Evolutionary conservation across 495 filamentous ascomycete species (phyloP).

Genomic region (Melanomma pulvis-pyrius): DNA sequence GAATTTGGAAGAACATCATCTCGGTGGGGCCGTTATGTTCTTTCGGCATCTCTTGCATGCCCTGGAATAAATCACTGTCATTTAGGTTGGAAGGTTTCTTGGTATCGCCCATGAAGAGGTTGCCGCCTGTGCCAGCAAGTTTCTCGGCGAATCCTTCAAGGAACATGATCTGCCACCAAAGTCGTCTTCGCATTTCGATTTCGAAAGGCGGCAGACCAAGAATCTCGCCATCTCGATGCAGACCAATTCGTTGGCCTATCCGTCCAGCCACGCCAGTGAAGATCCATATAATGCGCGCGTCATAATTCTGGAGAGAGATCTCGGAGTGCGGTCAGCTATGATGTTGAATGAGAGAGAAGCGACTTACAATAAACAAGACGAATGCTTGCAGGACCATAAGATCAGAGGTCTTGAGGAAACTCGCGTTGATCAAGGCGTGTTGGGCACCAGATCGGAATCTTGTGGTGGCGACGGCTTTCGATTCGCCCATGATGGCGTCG

Average conservation of each 20-base stretch:
- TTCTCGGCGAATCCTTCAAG: conserved; percentile 38
- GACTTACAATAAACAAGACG: conserved; percentile 55
- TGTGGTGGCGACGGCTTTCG: conserved; percentile 47
- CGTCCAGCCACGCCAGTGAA: conserved; percentile 49
- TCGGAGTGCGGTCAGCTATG: conserved; percentile 1
- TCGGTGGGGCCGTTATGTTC: conserved; percentile 64
- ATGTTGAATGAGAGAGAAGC: neutral
- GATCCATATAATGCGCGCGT: conserved; percentile 53
- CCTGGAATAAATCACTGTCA: conserved; percentile 50
- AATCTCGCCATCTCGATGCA: conserved; percentile 43
- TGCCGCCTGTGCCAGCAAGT: conserved; percentile 27
- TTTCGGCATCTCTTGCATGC: conserved; percentile 49
- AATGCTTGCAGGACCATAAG: conserved; percentile 58
- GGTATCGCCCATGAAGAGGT: conserved; percentile 44
- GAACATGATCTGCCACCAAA: conserved; percentile 44
- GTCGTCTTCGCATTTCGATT: conserved; percentile 43
- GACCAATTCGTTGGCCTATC: conserved; percentile 50
- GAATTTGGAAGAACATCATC: conserved; percentile 68
- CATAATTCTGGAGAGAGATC: conserved; percentile 49
- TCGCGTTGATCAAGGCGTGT: conserved; percentile 53
- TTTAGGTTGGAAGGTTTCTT: conserved; percentile 50
- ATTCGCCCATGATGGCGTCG: conserved; percentile 50
- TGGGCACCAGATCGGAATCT: conserved; percentile 53
- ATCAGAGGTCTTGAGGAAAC: conserved; percentile 57
- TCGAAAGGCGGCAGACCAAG: conserved; percentile 41